A percentile compares a stretch with the other conserved stretches of the same genome.
These are phyloP conservation scores for Phialophora verrucosa DNA, from an alignment of 2,329 filamentous ascomycete species.

Conservation along the genomic window DNA sequence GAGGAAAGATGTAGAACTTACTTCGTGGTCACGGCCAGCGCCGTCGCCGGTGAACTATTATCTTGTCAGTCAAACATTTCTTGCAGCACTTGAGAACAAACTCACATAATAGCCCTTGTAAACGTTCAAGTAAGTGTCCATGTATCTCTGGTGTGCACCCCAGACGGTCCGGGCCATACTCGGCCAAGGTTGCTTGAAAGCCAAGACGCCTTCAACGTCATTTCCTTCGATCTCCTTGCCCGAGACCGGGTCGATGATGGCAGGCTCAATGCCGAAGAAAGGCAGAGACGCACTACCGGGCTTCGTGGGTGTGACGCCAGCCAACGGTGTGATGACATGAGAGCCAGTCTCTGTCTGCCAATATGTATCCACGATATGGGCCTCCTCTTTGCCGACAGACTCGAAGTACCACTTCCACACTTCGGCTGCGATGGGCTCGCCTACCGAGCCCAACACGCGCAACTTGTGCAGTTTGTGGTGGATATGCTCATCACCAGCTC, in stretches of 20 bases:
- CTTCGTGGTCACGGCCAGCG: slow-evolving; percentile 89
- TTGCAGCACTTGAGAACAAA: slow-evolving; percentile 35
- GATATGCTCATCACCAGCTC: slow-evolving; percentile 90
- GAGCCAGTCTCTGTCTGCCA: slow-evolving; percentile 99
- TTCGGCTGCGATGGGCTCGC: slow-evolving; percentile 95
- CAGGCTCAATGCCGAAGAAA: slow-evolving; percentile 98
- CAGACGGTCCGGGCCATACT: slow-evolving; percentile 98
- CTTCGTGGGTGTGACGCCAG: slow-evolving; percentile 93
- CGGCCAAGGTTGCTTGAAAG: slow-evolving; percentile 97
- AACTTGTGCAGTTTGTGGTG: slow-evolving; percentile 87
- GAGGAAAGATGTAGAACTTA: not conserved
- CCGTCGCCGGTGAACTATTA: slow-evolving; percentile 69
- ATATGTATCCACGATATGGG: slow-evolving; percentile 96
- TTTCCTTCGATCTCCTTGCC: slow-evolving; percentile 93
- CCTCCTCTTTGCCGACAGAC: slow-evolving; percentile 88
- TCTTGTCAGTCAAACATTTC: slow-evolving; percentile 23
- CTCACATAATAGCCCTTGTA: slow-evolving; percentile 98
- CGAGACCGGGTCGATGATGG: slow-evolving; percentile 94
- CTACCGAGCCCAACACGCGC: slow-evolving; percentile 89
- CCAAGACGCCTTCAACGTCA: slow-evolving; percentile 94
- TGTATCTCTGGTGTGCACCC: slow-evolving; percentile 96
- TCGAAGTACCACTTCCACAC: slow-evolving; percentile 99
- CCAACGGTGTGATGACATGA: slow-evolving; percentile 91
- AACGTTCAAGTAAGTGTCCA: slow-evolving; percentile 97
- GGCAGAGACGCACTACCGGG: slow-evolving; percentile 93